A percentile compares a stretch with the other conserved stretches of the same genome.
phyloP scores from a whole-genome alignment of 1,139 yeast genomes.

The Pichia sp. region DNA sequence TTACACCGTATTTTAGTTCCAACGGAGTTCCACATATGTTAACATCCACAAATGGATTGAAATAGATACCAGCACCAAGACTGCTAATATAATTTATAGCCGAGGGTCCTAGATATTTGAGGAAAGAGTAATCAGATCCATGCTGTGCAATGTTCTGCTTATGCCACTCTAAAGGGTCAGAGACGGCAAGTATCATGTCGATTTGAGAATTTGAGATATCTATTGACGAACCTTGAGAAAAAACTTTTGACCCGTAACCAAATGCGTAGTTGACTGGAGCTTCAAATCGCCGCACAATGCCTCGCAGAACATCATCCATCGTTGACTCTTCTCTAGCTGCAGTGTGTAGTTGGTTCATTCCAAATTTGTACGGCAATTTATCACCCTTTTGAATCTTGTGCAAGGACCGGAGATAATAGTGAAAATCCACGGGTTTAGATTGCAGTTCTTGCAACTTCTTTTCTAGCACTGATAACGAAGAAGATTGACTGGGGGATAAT shows the following conservation, averaged over 20 bases:
- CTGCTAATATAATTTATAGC: slow-evolving; percentile 59
- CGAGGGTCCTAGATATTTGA: slow-evolving; percentile 58
- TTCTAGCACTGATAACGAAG: slow-evolving; percentile 20
- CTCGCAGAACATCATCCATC: slow-evolving; percentile 44
- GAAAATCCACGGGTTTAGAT: slow-evolving; percentile 35
- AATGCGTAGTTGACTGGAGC: slow-evolving; percentile 47
- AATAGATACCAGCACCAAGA: slow-evolving; percentile 88
- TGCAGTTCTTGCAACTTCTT: slow-evolving; percentile 27
- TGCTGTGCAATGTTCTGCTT: slow-evolving; percentile 58
- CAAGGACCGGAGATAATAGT: slow-evolving; percentile 35
- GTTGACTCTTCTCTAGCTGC: slow-evolving; percentile 38
- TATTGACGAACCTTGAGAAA: slow-evolving; percentile 64
- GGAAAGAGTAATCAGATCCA: slow-evolving; percentile 71
- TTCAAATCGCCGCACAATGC: slow-evolving; percentile 53
- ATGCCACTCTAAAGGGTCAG: slow-evolving; percentile 74
- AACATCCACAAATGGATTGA: slow-evolving; percentile 80
- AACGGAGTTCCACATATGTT: slow-evolving; percentile 33
- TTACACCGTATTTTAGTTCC: slow-evolving; percentile 82
- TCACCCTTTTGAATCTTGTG: slow-evolving; percentile 38
- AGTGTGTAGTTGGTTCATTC: slow-evolving; percentile 50
- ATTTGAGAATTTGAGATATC: slow-evolving; percentile 57
- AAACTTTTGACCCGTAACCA: slow-evolving; percentile 96
- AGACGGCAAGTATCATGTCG: slow-evolving; percentile 83
- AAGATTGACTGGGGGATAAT: not conserved
- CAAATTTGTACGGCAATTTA: slow-evolving; percentile 51